Base-by-base conservation (phyloP, 495 filamentous ascomycete genomes). In the Aspergillus cavernicola region DNA sequence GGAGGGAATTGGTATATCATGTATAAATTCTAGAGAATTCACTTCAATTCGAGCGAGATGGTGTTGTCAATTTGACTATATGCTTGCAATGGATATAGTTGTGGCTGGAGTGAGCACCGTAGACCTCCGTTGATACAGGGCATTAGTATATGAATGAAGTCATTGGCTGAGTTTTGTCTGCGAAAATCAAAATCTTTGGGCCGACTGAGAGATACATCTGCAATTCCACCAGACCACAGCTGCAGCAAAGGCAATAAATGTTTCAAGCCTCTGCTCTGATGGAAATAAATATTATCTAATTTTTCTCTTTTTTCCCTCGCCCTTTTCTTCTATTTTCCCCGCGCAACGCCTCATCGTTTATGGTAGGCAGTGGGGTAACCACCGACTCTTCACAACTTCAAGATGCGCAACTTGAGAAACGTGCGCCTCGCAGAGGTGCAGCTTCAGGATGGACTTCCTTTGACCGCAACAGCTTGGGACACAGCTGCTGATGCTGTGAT, bases 401-500 rank as follows among this genome's bases (percentile, higher is more conserved):
- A 67, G 53, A 93, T 93, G 89, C 84, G 88, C 62, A 93, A 93
- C 68, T 73, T 91, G 48, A 85, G 80, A 68, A 89, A 81, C 70
- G 80, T 88, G 62, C 81, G 72, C 79, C 83, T 74, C 71, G 78
- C 72, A 48, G 75, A 71, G 80, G 78, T 80, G 67, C 68, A 70
- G 59, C 70, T 73, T 65, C 76, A 69, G 65, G 71, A 73, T 41
- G 75, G 77, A 26, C 70, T 81, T 32, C 75, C 77, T 57, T 71
- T 92, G 56, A 86, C 86, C 49, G 83, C 90, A 7, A 73, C 81
- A 29, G 82, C 87, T 60, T 95, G 89, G 89, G 89, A 92, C 67
- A 80, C 79, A 39, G 73, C 81, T 33, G 80, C 78, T 47, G 85
- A 90, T 63, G 82, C 83, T 50, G 60, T 90, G 28, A 71, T 95